Base-by-base conservation (phyloP, 2,329 filamentous ascomycete species). In the Plectosphaerella cucumerina region DNA sequence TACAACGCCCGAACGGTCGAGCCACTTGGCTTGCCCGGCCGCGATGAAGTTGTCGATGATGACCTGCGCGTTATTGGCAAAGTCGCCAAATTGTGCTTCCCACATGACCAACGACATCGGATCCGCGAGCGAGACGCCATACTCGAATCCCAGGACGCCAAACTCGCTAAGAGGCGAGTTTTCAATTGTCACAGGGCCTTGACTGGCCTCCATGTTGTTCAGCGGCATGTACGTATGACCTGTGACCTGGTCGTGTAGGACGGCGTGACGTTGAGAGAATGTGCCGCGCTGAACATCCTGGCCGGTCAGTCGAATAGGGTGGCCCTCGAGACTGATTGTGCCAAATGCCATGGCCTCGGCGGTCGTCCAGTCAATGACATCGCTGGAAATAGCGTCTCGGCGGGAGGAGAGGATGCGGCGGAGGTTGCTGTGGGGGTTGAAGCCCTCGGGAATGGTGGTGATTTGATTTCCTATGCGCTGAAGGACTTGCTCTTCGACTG, bases 211-310 rank as follows among this genome's bases (percentile, higher is more conserved):
- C 59, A 99, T 74, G 69, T 97, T 75, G 75, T 96, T 88, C 50
- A 99, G 78, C 50, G 94, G 93, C 11, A 91, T 97, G 75, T 95
- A 96, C 5, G 91, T 96, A 58, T 81, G 80, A 74, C 97, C 94
- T 49, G 77, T 95, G 71, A 94, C 90, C 74, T 99, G 94, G 75
- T 99, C 94, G 72, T 97, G 93, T 68, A 97, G 86, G 53, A 99
- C 93, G 52, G 93, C 85, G 70, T 99, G 94, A 62, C 94, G 88
- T 76, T 99, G 94, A 42, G 94, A 97, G 78, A 99, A 99, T 53
- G 94, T 99, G 75, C 94, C 94, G 82, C 94, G 90, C 81, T 99
- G 93, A 54, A 99, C 94, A 77, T 99, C 94, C 77, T 99, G 94
- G 60, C 94, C 94, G 55, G 93, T 97, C 33, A 99, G 89, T 72